Conservation (phyloP, 1,139 yeast species). For the Scheffersomyces quercinus region DNA sequence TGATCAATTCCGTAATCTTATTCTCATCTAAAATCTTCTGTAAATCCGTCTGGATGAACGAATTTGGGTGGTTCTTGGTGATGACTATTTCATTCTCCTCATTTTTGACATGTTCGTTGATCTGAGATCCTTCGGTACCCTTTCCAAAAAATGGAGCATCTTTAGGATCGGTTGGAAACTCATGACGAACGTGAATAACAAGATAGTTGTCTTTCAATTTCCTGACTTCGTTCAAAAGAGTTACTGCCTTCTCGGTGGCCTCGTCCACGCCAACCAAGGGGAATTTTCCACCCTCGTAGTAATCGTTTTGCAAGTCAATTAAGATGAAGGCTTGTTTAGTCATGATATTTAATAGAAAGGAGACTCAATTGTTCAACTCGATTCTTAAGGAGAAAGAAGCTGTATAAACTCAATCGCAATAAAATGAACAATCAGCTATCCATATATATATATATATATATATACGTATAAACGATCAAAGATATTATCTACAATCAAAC, state of each 20-base stretch:
- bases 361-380: too few relatives aligned
- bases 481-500: too few relatives aligned
- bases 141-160: constrained; percentile 8
- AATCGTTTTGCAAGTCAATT: constrained; percentile 8
- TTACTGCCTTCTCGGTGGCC: constrained; percentile 4
- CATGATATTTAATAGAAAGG: not conserved
- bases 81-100: constrained; percentile 3
- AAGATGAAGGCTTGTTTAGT: constrained; percentile 5
- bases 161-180: constrained; percentile 5
- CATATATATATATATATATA: too few relatives aligned
- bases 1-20: constrained; percentile 2
- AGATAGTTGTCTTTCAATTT: constrained; percentile 1
- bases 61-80: constrained; percentile 4
- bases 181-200: constrained; percentile 7
- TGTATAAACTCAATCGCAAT: too few relatives aligned
- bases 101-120: constrained; percentile 2
- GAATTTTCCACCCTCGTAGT: constrained; percentile 4
- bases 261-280: constrained; percentile 4
- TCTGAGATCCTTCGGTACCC: constrained; percentile 7
- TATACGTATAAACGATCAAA: too few relatives aligned
- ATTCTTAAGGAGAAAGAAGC: too few relatives aligned
- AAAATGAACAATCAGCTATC: too few relatives aligned
- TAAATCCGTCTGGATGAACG: constrained; percentile 5
- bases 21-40: constrained; percentile 3
- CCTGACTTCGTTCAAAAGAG: not conserved